These are phyloP conservation scores for Starmerella sp. DNA, from an alignment of 805 yeast genomes.

Conservation along the genomic window DNA sequence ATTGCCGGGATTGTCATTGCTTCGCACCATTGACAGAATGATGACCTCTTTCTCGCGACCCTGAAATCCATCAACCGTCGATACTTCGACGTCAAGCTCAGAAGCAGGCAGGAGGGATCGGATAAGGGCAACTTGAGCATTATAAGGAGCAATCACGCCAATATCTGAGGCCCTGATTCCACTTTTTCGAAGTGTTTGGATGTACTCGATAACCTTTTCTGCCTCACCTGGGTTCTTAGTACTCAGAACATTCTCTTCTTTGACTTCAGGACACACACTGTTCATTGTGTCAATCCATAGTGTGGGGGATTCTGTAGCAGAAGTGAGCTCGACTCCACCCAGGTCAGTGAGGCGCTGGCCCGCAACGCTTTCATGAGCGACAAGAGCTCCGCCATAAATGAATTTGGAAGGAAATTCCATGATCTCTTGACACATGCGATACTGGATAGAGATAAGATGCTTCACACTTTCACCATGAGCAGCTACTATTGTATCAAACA, in stretches of 20 bases:
- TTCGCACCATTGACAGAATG: conserved; percentile 67
- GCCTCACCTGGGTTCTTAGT: conserved; percentile 65
- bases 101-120: conserved; percentile 34
- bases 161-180: conserved; percentile 50
- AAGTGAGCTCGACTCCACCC: conserved; percentile 35
- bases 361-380: conserved; percentile 51
- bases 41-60: conserved; percentile 91
- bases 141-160: conserved; percentile 85
- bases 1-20: conserved; percentile 46
- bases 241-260: conserved; percentile 32
- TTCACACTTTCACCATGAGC: conserved; percentile 39
- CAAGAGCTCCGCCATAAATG: conserved; percentile 51
- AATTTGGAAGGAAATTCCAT: conserved; percentile 66
- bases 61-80: conserved; percentile 94
- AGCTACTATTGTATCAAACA: conserved; percentile 68
- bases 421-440: conserved; percentile 71
- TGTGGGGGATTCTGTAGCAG: conserved; percentile 44
- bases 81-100: conserved; percentile 45
- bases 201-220: conserved; percentile 46
- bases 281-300: conserved; percentile 94
- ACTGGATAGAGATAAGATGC: conserved; percentile 61
- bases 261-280: conserved; percentile 37
- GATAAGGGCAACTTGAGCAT: conserved; percentile 66
- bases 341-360: conserved; percentile 45
- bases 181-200: conserved; percentile 37